Evolutionary conservation across 345 rosid genomes (phyloP).

Genomic region (Linum lewisii): DNA sequence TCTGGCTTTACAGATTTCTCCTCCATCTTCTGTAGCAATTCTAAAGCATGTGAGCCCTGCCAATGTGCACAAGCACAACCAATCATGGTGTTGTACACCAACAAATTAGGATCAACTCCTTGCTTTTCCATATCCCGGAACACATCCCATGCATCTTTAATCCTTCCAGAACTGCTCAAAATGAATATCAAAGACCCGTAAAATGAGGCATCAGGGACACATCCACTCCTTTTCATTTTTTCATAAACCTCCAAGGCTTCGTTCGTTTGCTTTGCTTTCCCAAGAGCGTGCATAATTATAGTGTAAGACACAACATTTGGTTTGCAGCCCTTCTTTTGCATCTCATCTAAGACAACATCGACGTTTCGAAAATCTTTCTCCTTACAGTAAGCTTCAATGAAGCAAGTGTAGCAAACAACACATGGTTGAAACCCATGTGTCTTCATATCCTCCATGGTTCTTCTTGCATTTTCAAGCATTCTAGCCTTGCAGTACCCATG

Average conservation of each 20-base stretch:
- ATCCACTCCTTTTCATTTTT: slow-evolving; percentile 57
- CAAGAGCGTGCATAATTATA: slow-evolving; percentile 58
- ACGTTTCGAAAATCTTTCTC: slow-evolving; percentile 68
- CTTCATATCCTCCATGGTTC: slow-evolving; percentile 48
- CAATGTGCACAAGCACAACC: slow-evolving; percentile 41
- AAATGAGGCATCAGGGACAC: slow-evolving; percentile 57
- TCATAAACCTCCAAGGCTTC: slow-evolving; percentile 61
- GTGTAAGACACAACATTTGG: slow-evolving; percentile 60
- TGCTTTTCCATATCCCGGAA: slow-evolving; percentile 67
- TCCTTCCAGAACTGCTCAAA: slow-evolving; percentile 57
- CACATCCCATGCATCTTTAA: slow-evolving; percentile 52
- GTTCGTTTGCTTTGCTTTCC: slow-evolving; percentile 52
- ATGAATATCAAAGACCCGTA: slow-evolving; percentile 58
- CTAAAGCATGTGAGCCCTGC: slow-evolving; percentile 47
- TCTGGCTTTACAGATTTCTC: slow-evolving; percentile 51
- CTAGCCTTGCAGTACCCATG: slow-evolving; percentile 76
- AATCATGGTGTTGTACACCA: slow-evolving; percentile 55
- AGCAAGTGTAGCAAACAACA: slow-evolving; percentile 56
- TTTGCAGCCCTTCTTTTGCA: slow-evolving; percentile 47
- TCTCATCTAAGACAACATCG: slow-evolving; percentile 45
- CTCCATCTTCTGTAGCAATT: slow-evolving; percentile 58
- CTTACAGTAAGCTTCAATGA: slow-evolving; percentile 52
- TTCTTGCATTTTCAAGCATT: slow-evolving; percentile 45
- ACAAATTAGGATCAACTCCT: slow-evolving; percentile 42
- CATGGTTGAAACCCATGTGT: slow-evolving; percentile 37